Evolutionary conservation across 768 basidiomycete genomes (phyloP).

Genomic region (Amyloporia xantha): DNA sequence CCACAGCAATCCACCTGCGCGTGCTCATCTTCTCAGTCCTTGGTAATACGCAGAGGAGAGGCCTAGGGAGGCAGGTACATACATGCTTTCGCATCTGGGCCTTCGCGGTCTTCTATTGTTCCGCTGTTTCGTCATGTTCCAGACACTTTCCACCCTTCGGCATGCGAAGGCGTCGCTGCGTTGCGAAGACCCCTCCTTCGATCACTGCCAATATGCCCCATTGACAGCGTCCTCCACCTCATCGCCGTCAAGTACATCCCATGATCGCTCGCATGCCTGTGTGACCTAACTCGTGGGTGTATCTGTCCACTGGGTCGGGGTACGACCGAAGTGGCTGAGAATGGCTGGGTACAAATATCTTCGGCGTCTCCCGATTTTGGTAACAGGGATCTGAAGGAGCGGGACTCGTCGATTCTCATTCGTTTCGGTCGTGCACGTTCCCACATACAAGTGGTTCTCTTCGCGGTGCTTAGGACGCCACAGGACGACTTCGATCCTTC

Average conservation of each 20-base stretch:
- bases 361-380: background rate
- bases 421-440: background rate
- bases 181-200: background rate
- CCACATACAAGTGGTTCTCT: background rate
- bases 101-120: background rate
- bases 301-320: background rate
- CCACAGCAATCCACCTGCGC: slow-evolving; percentile 1
- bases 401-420: background rate
- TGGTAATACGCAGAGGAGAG: background rate
- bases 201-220: background rate
- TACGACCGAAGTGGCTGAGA: background rate
- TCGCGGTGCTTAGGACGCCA: background rate
- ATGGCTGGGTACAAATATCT: background rate
- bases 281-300: background rate
- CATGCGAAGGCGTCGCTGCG: background rate
- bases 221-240: background rate
- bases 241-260: slow-evolving; percentile 2
- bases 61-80: background rate
- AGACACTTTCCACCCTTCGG: background rate
- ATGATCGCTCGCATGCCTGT: background rate
- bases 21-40: background rate
- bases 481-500: background rate
- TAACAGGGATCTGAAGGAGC: background rate
- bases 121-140: slow-evolving; percentile 3
- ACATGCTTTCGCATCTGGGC: background rate